Percentiles rank a stretch among this genome's conserved stretches.
These are phyloP conservation scores for Apiospora phragmitis DNA, from an alignment of 2,329 filamentous ascomycete species.

Conservation along the genomic window DNA sequence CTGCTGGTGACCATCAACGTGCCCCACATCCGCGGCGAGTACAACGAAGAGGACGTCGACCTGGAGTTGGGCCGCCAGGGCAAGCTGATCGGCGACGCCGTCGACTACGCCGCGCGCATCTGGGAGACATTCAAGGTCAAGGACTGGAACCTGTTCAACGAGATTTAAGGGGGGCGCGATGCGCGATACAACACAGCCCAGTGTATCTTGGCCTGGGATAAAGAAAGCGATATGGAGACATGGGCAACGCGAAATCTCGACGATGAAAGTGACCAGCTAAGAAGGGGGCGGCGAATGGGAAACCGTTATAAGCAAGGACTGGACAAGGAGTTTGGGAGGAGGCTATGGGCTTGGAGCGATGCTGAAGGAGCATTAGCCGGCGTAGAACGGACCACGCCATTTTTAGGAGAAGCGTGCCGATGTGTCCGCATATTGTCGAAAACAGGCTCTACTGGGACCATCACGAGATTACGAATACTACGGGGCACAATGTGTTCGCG, in stretches of 20 bases:
- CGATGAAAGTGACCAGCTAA: background rate
- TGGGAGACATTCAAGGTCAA: slow-evolving; percentile 74
- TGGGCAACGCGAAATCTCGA: background rate
- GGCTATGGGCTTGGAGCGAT: background rate
- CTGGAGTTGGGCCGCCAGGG: slow-evolving; percentile 65
- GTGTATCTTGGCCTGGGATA: background rate
- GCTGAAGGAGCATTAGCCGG: background rate
- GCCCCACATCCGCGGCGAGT: slow-evolving; percentile 75
- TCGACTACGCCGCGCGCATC: slow-evolving; percentile 68
- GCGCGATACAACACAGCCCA: background rate
- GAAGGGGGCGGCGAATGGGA: background rate
- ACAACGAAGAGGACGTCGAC: slow-evolving; percentile 71
- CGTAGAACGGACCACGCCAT: background rate
- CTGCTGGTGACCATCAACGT: slow-evolving; percentile 86
- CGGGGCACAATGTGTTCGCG: background rate
- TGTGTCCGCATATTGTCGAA: background rate
- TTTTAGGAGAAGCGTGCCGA: background rate
- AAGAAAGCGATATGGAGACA: background rate
- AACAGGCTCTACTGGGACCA: background rate
- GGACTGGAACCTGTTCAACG: slow-evolving; percentile 75
- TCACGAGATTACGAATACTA: background rate
- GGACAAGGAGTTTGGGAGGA: background rate
- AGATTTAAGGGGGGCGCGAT: slow-evolving; percentile 28
- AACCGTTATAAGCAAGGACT: background rate
- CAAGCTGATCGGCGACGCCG: slow-evolving; percentile 65